Conservation (phyloP, 2,329 filamentous ascomycete genomes). For the Hymenoscyphus fructigenus region DNA sequence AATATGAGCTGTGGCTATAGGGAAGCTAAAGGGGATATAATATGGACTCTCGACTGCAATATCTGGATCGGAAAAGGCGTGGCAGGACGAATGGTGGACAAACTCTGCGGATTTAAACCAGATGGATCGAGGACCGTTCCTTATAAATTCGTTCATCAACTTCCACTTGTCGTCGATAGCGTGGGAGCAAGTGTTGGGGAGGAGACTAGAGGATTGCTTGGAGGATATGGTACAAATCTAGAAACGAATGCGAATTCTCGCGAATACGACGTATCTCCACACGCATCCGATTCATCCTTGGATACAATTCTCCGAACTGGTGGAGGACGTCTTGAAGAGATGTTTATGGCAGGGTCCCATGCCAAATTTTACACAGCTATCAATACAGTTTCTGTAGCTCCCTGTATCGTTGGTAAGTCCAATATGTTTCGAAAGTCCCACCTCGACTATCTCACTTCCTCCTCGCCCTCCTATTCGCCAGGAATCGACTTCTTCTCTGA, state of each 20-base stretch:
- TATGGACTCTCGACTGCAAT: conserved; percentile 97
- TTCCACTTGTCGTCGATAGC: conserved; percentile 84
- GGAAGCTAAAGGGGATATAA: conserved; percentile 80
- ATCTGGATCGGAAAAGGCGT: conserved; percentile 84
- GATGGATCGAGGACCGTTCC: conserved; percentile 51
- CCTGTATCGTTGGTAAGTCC: conserved; percentile 93
- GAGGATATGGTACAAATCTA: conserved; percentile 26
- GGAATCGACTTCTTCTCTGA: conserved; percentile 93
- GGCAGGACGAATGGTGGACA: conserved; percentile 85
- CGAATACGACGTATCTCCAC: conserved; percentile 21
- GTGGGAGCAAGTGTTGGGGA: conserved; percentile 40
- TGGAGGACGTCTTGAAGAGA: conserved; percentile 86
- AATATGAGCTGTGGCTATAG: conserved; percentile 94
- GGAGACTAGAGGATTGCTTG: conserved; percentile 27
- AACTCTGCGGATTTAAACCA: conserved; percentile 67
- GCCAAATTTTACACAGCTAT: conserved; percentile 98
- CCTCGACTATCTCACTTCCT: conserved; percentile 68
- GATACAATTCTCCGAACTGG: conserved; percentile 43
- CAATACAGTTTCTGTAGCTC: conserved; percentile 86
- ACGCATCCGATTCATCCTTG: conserved; percentile 28
- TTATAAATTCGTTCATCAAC: conserved; percentile 92
- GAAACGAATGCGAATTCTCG: conserved; percentile 36
- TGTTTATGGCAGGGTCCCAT: conserved; percentile 91
- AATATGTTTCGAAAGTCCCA: conserved; percentile 98
- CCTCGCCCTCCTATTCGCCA: conserved; percentile 44